Conservation (phyloP, 2,329 filamentous ascomycete genomes). For the Trichophyton rubrum region DNA sequence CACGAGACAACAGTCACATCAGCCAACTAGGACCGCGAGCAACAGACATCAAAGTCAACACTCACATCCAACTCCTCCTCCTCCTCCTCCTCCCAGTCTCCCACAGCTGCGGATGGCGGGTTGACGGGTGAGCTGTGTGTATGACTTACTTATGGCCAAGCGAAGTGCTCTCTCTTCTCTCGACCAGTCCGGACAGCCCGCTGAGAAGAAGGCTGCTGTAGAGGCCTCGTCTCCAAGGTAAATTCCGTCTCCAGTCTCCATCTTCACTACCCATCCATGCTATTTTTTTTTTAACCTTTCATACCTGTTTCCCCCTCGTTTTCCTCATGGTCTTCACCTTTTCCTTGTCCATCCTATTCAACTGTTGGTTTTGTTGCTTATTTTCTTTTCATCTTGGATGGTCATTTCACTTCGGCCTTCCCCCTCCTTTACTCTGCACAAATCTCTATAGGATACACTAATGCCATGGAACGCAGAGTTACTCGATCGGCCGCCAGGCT, state of each 20-base stretch:
- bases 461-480: slow-evolving; percentile 86
- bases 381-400: too few relatives aligned
- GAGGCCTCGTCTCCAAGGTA: slow-evolving; percentile 27
- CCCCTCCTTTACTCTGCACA: slow-evolving; percentile 5
- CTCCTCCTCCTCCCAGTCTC: slow-evolving; percentile 10
- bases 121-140: slow-evolving; percentile 20
- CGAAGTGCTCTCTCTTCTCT: slow-evolving; percentile 31
- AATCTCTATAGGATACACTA: slow-evolving; percentile 39
- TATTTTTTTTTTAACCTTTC: slow-evolving; percentile 7
- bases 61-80: neutral
- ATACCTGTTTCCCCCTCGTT: neutral
- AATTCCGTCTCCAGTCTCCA: slow-evolving; percentile 12
- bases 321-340: slow-evolving; percentile 10
- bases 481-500: slow-evolving; percentile 69
- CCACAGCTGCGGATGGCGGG: slow-evolving; percentile 31
- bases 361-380: too few relatives aligned
- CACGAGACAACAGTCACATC: too few relatives aligned
- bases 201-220: slow-evolving; percentile 27
- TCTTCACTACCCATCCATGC: neutral
- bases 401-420: too few relatives aligned
- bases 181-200: slow-evolving; percentile 23
- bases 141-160: slow-evolving; percentile 36
- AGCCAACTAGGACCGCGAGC: too few relatives aligned
- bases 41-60: too few relatives aligned
- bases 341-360: neutral